Percentiles rank a stretch among this genome's conserved stretches.
These are phyloP conservation scores for Lachancea thermotolerans DNA, from an alignment of 805 yeast species.

Conservation along the genomic window DNA sequence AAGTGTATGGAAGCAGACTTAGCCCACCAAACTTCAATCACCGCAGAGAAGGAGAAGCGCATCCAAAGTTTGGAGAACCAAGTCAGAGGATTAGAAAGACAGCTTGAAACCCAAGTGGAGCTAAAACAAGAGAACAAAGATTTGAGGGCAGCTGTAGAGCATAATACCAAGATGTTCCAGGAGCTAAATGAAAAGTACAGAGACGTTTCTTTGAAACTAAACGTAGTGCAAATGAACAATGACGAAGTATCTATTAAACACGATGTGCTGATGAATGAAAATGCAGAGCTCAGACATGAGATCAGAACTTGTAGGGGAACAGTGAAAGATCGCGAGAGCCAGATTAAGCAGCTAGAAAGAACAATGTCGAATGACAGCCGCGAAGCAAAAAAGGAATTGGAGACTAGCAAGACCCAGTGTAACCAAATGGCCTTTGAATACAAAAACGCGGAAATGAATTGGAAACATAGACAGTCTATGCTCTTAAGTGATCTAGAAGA, in stretches of 20 bases:
- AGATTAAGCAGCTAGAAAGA: neutral
- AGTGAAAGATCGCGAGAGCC: neutral
- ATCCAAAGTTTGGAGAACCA: neutral
- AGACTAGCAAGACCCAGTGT: neutral
- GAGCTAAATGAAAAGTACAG: slow-evolving; percentile 1
- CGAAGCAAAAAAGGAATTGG: neutral
- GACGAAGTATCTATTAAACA: neutral
- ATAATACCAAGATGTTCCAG: neutral
- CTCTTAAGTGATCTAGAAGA: neutral
- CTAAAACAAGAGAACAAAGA: neutral
- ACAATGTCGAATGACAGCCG: neutral
- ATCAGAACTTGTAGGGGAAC: neutral
- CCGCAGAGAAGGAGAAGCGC: neutral
- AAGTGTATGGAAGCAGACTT: neutral
- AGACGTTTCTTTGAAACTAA: neutral
- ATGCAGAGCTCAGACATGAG: neutral
- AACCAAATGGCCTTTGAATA: neutral
- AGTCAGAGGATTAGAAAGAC: neutral
- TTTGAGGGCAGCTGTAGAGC: neutral
- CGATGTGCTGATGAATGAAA: slow-evolving; percentile 1
- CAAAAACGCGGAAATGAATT: neutral
- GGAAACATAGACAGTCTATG: neutral
- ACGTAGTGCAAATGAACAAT: neutral
- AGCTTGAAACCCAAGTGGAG: neutral
- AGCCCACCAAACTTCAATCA: neutral